Base-by-base conservation (phyloP, 257 asterid genomes). In the Prunella vulgaris region DNA sequence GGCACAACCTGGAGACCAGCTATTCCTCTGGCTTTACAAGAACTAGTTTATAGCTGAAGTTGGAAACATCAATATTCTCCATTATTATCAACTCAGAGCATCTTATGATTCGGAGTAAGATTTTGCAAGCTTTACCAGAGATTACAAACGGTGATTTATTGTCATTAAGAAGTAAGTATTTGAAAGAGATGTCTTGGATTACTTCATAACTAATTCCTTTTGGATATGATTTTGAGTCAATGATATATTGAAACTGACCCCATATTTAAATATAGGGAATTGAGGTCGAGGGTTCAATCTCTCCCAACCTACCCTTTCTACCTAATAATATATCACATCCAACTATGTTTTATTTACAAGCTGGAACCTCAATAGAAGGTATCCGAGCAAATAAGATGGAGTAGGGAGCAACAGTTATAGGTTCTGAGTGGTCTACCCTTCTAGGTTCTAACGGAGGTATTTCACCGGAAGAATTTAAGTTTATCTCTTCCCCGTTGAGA, bases 351-450 rank as follows among this genome's bases (percentile, higher is more conserved):
- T 60, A 83, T 58, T 53, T 69, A 75, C 96, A 93, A 68, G 93
- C 97, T 13, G 89, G 88, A 44, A 85, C 79, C 25, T 48, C 78
- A 38, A 83, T 68, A 70, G 78, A 63, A 51, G 96, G 93, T 70
- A 90, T 81, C 54, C 72, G 85, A 49, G 77, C 78, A 78, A 93
- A 93, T 74, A 87, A 82, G 71, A 93, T 82, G 68, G 97, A 93
- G 70, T 67, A 82, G 51, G 98, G 96, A 65, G 82, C 88, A 56
- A 88, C 85, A 3, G 35, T 38, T 38, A 93, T 79, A 30, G 87
- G 83, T 12, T 81, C 83, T 2, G 76, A 76, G 67, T 67, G 71
- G 5, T 84, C 75, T 13, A 78, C 84, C 54, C 59, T 63, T 69
- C 48, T 68, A 24, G 97, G 90, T 68, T 86, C 66, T 57, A 93